Conservation (phyloP, 768 basidiomycete species). For the Lactarius sanguifluus region DNA sequence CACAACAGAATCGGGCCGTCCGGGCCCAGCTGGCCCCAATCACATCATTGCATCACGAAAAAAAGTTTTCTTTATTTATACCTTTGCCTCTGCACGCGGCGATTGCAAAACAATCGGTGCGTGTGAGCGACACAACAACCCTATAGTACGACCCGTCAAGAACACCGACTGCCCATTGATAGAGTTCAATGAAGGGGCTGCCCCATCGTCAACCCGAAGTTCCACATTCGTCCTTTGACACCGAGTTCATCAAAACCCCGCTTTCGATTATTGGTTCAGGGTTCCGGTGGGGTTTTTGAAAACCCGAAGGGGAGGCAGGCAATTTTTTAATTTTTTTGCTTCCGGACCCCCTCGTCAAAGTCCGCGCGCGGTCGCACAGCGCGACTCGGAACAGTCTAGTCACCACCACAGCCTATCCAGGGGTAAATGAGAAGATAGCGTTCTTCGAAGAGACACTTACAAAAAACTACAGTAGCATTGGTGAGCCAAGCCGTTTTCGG, state of each 20-base stretch:
- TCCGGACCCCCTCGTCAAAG: constrained; percentile 11
- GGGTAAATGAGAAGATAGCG: constrained; percentile 3
- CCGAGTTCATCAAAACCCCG: not conserved
- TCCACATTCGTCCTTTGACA: not conserved
- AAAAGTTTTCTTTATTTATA: not conserved
- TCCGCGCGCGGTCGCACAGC: constrained; percentile 6
- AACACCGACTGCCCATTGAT: too few species aligned
- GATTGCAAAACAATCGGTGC: not conserved
- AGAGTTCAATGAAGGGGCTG: not conserved
- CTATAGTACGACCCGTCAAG: too few species aligned
- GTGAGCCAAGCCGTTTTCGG: not conserved
- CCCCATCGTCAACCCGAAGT: not conserved
- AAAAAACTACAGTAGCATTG: not conserved
- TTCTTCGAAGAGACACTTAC: not conserved
- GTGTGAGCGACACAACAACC: not conserved
- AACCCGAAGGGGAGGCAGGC: constrained; percentile 9
- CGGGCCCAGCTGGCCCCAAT: not conserved
- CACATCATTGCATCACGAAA: not conserved
- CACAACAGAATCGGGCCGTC: not conserved
- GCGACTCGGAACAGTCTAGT: not conserved
- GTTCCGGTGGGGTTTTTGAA: not conserved
- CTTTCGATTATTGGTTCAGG: not conserved
- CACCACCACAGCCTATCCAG: not conserved
- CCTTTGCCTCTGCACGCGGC: not conserved
- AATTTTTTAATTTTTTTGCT: constrained; percentile 12